These are phyloP conservation scores for Pseudozyma tsukubaensis DNA, from an alignment of 1,284 basidiomycete genomes.

Conservation along the genomic window DNA sequence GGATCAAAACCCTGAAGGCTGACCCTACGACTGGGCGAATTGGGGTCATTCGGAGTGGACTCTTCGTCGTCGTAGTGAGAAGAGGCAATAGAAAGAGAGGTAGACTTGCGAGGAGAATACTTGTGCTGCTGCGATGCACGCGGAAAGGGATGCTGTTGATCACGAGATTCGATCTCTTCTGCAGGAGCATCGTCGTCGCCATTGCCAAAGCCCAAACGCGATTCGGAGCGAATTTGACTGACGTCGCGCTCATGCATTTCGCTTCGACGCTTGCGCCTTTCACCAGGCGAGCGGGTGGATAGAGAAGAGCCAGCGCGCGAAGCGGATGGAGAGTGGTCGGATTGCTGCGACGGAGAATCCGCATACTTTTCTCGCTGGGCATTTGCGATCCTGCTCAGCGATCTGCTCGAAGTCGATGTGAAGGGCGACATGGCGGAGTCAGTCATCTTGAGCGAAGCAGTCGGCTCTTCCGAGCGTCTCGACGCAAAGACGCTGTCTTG, in stretches of 20 bases:
- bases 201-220: constrained; percentile 29
- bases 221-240: constrained; percentile 53
- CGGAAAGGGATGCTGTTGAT: constrained; percentile 22
- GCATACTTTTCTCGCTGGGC: background rate
- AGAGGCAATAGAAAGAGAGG: constrained; percentile 22
- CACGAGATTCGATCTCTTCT: background rate
- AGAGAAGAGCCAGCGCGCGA: constrained; percentile 25
- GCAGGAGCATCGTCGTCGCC: constrained; percentile 20
- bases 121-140: constrained; percentile 31
- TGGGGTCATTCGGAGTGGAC: background rate
- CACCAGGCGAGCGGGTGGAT: constrained; percentile 19
- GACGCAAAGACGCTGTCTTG: constrained; percentile 12
- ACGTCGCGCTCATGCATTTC: constrained; percentile 55
- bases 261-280: constrained; percentile 36
- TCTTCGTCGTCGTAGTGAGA: constrained; percentile 20
- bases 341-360: background rate
- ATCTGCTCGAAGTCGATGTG: background rate
- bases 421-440: constrained; percentile 1
- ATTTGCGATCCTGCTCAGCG: background rate
- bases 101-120: constrained; percentile 48
- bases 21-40: constrained; percentile 2
- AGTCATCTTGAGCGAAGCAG: background rate
- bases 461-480: background rate
- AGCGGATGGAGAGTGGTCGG: constrained; percentile 12
- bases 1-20: background rate